A percentile compares a stretch with the other conserved stretches of the same genome.
Evolutionary conservation across 805 yeast species (phyloP).

Genomic region (Kockiozyma suomiensis): DNA sequence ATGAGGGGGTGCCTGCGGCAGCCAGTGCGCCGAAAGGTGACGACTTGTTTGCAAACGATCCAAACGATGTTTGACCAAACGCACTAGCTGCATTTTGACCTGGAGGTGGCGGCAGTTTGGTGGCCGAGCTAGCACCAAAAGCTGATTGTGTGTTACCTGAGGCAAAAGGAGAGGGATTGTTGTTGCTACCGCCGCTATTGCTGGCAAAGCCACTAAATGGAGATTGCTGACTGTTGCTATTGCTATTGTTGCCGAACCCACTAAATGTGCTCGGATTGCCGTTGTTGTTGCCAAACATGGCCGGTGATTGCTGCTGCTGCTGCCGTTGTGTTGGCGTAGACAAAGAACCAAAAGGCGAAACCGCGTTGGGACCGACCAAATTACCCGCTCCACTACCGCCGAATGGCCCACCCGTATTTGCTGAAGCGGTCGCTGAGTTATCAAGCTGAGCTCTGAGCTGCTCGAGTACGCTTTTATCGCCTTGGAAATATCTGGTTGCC

Average conservation of each 20-base stretch:
- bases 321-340: background rate
- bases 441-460: background rate
- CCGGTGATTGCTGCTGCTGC: slow-evolving; percentile 11
- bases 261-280: background rate
- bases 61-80: slow-evolving; percentile 8
- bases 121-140: slow-evolving; percentile 7
- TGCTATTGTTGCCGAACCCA: slow-evolving; percentile 2
- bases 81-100: slow-evolving; percentile 13
- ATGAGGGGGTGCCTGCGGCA: background rate
- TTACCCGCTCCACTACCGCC: slow-evolving; percentile 2
- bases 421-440: background rate
- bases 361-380: background rate
- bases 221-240: background rate
- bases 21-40: slow-evolving; percentile 15
- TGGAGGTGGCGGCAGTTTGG: slow-evolving; percentile 10
- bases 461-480: slow-evolving; percentile 11
- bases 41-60: background rate
- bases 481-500: slow-evolving; percentile 16
- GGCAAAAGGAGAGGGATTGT: background rate
- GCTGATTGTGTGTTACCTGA: slow-evolving; percentile 8
- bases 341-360: background rate
- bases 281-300: slow-evolving; percentile 10
- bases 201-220: slow-evolving; percentile 3
- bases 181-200: background rate
- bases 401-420: background rate